These are phyloP conservation scores for Wakefieldia striispora DNA, from an alignment of 768 basidiomycete genomes.

Conservation along the genomic window DNA sequence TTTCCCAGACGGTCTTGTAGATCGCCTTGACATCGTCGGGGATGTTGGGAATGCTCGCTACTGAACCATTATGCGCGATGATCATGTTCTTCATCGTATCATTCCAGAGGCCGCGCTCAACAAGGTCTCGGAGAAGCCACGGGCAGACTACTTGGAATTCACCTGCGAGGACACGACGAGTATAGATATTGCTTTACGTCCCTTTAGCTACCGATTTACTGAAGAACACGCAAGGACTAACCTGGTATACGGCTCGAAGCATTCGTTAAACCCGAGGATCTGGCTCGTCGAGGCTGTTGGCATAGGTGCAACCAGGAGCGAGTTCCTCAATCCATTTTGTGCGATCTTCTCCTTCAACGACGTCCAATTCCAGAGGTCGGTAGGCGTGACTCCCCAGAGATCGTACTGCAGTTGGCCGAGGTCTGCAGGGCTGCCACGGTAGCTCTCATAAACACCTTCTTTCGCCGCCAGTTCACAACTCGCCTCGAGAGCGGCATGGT, in stretches of 20 bases:
- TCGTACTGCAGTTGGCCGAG: constrained; percentile 91
- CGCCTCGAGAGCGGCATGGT: constrained; percentile 90
- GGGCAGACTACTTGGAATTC: constrained; percentile 99
- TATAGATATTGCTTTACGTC: constrained; percentile 87
- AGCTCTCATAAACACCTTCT: constrained; percentile 86
- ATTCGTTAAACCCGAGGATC: constrained; percentile 97
- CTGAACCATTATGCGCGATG: constrained; percentile 90
- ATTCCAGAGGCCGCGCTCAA: constrained; percentile 93
- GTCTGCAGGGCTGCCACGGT: constrained; percentile 86
- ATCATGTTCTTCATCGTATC: constrained; percentile 99
- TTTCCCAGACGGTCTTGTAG: constrained; percentile 99
- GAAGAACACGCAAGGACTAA: constrained; percentile 29
- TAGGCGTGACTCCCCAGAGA: constrained; percentile 90
- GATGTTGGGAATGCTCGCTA: constrained; percentile 85
- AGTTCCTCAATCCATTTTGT: constrained; percentile 81
- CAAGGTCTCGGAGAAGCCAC: constrained; percentile 97
- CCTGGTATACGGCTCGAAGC: constrained; percentile 98
- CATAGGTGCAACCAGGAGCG: constrained; percentile 93
- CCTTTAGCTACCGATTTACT: constrained; percentile 6
- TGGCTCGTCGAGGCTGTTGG: constrained; percentile 98
- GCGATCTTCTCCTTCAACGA: constrained; percentile 84
- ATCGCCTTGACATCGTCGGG: constrained; percentile 93
- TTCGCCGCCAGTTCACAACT: constrained; percentile 80
- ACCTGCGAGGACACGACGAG: constrained; percentile 97
- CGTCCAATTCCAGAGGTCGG: constrained; percentile 92